These are phyloP conservation scores for Blastobotrys muscicola DNA, from an alignment of 805 yeast species.

Conservation along the genomic window DNA sequence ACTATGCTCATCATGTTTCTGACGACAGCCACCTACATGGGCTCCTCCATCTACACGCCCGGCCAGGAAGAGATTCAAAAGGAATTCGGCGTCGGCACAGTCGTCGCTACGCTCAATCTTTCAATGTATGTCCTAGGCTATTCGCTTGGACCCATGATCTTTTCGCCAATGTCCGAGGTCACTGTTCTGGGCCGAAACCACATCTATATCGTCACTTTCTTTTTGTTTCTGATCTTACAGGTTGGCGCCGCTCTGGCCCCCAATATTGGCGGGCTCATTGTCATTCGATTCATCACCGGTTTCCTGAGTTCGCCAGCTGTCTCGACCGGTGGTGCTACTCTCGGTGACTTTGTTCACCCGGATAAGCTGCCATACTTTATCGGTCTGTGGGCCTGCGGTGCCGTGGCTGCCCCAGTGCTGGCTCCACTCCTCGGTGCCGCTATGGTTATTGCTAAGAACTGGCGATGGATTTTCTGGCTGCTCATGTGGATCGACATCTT, in stretches of 20 bases:
- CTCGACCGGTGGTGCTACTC: conserved; percentile 65
- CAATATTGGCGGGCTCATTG: conserved; percentile 41
- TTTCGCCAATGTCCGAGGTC: conserved; percentile 46
- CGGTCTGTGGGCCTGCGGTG: conserved; percentile 44
- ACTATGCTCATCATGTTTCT: conserved; percentile 19
- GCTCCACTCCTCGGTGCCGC: conserved; percentile 51
- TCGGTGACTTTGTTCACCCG: conserved; percentile 37
- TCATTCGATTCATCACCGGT: conserved; percentile 61
- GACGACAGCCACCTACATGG: conserved; percentile 42
- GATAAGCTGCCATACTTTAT: conserved; percentile 36
- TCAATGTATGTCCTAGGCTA: conserved; percentile 46
- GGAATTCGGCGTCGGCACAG: conserved; percentile 33
- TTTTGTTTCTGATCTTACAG: conserved; percentile 41
- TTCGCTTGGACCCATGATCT: conserved; percentile 45
- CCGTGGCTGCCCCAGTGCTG: conserved; percentile 43
- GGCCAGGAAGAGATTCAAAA: conserved; percentile 36
- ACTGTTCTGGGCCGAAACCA: conserved; percentile 43
- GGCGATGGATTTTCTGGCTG: conserved; percentile 49
- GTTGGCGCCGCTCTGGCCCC: conserved; percentile 43
- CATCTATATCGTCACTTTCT: conserved; percentile 38
- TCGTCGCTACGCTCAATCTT: conserved; percentile 40
- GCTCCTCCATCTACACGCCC: conserved; percentile 45
- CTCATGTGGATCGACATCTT: conserved; percentile 7
- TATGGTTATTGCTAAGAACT: conserved; percentile 36
- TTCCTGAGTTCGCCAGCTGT: conserved; percentile 73